phyloP scores from a whole-genome alignment of 805 yeast species.

The Nakazawaea peltata region DNA sequence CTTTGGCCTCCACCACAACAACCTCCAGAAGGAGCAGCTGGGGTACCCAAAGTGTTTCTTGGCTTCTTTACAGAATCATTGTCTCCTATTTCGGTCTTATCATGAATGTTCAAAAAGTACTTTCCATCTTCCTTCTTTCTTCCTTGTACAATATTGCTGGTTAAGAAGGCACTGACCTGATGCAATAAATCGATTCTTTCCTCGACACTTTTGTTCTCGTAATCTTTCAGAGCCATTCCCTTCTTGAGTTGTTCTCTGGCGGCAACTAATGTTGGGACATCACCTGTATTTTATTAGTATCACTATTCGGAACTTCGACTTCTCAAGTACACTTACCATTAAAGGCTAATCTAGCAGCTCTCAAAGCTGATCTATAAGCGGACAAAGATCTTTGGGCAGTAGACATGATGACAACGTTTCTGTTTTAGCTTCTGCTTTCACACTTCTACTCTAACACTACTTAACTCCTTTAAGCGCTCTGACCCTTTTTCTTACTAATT shows the following conservation, averaged over 20 bases:
- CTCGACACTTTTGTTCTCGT: slow-evolving; percentile 37
- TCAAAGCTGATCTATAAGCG: slow-evolving; percentile 60
- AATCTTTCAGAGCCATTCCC: slow-evolving; percentile 33
- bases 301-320: not conserved
- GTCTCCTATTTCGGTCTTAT: slow-evolving; percentile 83
- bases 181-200: slow-evolving; percentile 49
- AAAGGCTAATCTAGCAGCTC: slow-evolving; percentile 61
- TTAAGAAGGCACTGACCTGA: slow-evolving; percentile 64
- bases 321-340: slow-evolving; percentile 18
- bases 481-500: too few relatives aligned
- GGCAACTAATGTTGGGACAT: slow-evolving; percentile 39
- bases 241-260: slow-evolving; percentile 53
- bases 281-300: slow-evolving; percentile 21
- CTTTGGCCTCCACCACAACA: slow-evolving; percentile 47
- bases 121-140: slow-evolving; percentile 31
- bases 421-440: too few relatives aligned
- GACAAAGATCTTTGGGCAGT: slow-evolving; percentile 3
- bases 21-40: slow-evolving; percentile 34
- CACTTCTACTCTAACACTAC: too few relatives aligned
- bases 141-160: slow-evolving; percentile 85
- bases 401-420: slow-evolving; percentile 6
- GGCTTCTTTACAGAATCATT: slow-evolving; percentile 66
- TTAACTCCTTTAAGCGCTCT: too few relatives aligned
- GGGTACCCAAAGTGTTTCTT: slow-evolving; percentile 20
- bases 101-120: slow-evolving; percentile 61